Percentiles rank a stretch among this genome's conserved stretches.
These are phyloP conservation scores for Helicostylum pulchrum DNA, from an alignment of 192 early-diverging fungal species.

Conservation along the genomic window DNA sequence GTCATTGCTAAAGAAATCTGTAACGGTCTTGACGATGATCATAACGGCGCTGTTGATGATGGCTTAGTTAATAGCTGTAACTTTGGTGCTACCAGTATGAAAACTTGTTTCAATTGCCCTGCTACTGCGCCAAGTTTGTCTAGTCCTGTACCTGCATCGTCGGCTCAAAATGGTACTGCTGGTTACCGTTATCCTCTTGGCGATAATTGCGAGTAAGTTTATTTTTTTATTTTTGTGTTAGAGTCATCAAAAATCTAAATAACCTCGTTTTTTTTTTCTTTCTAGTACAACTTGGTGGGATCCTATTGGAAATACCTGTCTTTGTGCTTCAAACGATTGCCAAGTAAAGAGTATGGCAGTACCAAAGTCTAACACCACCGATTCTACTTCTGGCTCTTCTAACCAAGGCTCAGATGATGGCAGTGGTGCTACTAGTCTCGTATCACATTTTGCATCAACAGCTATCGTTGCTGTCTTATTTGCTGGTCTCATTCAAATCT, in stretches of 20 bases:
- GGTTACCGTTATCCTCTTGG: constrained; percentile 45
- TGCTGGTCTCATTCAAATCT: too few species aligned
- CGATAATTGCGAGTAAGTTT: constrained; percentile 52
- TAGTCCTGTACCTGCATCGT: constrained; percentile 41
- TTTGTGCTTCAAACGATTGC: constrained; percentile 51
- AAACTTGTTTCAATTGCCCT: constrained; percentile 59
- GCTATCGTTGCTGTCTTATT: too few species aligned
- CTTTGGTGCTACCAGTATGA: constrained; percentile 41
- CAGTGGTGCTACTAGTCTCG: too few species aligned
- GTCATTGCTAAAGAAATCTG: constrained; percentile 61
- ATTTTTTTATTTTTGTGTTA: background rate
- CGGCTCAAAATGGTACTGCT: constrained; percentile 24
- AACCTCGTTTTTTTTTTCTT: background rate
- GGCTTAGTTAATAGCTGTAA: constrained; percentile 46
- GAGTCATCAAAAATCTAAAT: too few species aligned
- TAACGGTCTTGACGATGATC: constrained; percentile 62
- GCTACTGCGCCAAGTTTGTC: constrained; percentile 27
- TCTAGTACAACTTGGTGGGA: constrained; percentile 64
- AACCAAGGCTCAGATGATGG: too few species aligned
- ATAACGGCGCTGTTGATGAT: constrained; percentile 37
- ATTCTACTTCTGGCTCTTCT: too few species aligned
- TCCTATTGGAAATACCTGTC: constrained; percentile 51
- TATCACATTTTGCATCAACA: too few species aligned
- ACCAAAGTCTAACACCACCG: background rate
- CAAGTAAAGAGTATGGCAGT: constrained; percentile 45